Conservation (phyloP, 2,329 filamentous ascomycete genomes). For the Sarocladium oryzae region DNA sequence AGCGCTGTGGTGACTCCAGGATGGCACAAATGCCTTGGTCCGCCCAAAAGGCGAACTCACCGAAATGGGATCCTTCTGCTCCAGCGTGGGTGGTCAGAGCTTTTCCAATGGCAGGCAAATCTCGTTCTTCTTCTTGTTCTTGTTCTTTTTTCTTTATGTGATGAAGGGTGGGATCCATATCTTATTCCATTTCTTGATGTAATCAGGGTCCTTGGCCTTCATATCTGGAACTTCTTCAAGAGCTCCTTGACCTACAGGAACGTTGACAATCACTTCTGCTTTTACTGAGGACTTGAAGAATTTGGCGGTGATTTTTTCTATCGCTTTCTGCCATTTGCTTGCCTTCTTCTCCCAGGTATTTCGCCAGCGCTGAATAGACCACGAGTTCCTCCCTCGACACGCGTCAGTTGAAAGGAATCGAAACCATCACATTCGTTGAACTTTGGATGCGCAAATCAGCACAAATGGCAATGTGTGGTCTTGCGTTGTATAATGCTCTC, state of each 20-base stretch:
- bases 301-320: conserved; percentile 38
- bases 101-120: conserved; percentile 41
- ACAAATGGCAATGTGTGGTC: no score
- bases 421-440: no score
- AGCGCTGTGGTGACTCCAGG: conserved; percentile 42
- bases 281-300: conserved; percentile 13
- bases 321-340: conserved; percentile 39
- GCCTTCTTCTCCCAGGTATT: conserved; percentile 36
- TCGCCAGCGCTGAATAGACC: conserved; percentile 48
- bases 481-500: no score
- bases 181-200: conserved; percentile 33
- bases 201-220: conserved; percentile 30
- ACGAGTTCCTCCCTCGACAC: conserved; percentile 35
- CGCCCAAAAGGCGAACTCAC: conserved; percentile 38
- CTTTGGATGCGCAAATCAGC: no score
- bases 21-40: conserved; percentile 48
- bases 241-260: conserved; percentile 40
- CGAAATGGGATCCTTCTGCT: conserved; percentile 24
- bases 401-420: no score
- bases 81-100: conserved; percentile 22
- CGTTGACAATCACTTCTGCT: neutral
- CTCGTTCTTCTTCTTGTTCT: conserved; percentile 42
- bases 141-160: no score
- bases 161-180: conserved; percentile 38
- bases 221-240: conserved; percentile 44